Evolutionary conservation across 441 rosid species (phyloP).

Genomic region (Manihot esculenta): DNA sequence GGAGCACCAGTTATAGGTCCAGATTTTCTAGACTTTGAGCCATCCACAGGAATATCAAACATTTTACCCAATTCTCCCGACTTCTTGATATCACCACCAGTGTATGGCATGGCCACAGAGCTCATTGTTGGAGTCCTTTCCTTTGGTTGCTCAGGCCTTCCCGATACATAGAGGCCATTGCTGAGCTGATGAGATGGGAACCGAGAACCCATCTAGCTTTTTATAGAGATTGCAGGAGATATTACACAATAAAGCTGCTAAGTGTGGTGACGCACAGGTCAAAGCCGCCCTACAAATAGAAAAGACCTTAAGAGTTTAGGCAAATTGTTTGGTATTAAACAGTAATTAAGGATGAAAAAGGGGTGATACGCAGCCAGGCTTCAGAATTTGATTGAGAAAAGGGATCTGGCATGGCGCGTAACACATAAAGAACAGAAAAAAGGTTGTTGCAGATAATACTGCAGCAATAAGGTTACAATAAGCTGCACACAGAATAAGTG

Average conservation of each 20-base stretch:
- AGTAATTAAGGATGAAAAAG: neutral
- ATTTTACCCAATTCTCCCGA: constrained; percentile 97
- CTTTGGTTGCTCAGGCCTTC: constrained; percentile 96
- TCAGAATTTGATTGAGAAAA: neutral
- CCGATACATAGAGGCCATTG: constrained; percentile 94
- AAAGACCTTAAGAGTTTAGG: neutral
- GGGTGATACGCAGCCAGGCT: neutral
- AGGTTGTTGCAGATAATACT: neutral
- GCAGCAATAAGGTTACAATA: neutral
- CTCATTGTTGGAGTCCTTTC: constrained; percentile 97
- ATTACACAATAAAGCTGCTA: constrained; percentile 16
- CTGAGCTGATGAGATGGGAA: constrained; percentile 97
- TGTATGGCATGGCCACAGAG: constrained; percentile 92
- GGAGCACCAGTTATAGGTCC: constrained; percentile 88
- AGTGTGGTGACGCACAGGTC: constrained; percentile 22
- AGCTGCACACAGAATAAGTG: neutral
- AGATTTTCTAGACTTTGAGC: constrained; percentile 91
- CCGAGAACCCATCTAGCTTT: constrained; percentile 77
- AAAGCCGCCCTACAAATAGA: constrained; percentile 33
- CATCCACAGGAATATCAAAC: constrained; percentile 79
- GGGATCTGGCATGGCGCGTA: neutral
- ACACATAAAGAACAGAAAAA: constrained; percentile 3
- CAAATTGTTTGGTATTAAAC: neutral
- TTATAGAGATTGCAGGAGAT: constrained; percentile 26
- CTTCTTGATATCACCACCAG: constrained; percentile 92